Conservation (phyloP, 306 rosid genomes). For the Datisca glomerata region DNA sequence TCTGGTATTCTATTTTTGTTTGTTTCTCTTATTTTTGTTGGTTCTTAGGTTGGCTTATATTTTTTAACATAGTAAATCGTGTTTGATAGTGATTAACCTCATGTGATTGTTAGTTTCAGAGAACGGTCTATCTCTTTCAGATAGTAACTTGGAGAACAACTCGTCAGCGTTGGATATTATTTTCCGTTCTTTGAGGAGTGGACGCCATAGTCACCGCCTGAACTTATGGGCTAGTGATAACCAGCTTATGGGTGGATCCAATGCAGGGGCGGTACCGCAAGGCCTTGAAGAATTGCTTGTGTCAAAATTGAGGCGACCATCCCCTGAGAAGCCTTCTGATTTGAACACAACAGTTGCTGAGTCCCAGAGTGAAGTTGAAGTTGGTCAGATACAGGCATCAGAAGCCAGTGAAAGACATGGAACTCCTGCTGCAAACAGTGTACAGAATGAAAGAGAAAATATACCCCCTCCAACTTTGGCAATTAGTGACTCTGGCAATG, state of each 20-base stretch:
- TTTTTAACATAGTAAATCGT: too few relatives aligned
- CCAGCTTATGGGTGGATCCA: constrained; percentile 71
- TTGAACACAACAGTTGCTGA: constrained; percentile 25
- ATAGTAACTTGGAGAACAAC: constrained; percentile 47
- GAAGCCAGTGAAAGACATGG: constrained; percentile 37
- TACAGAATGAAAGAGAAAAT: constrained; percentile 29
- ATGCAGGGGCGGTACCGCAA: constrained; percentile 48
- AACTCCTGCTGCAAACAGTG: constrained; percentile 37
- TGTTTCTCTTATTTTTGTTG: background rate
- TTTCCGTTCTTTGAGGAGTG: constrained; percentile 80
- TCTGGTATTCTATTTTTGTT: constrained; percentile 30
- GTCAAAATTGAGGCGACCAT: constrained; percentile 71
- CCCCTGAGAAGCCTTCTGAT: constrained; percentile 49
- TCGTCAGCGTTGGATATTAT: constrained; percentile 66
- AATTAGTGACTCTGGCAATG: constrained; percentile 18
- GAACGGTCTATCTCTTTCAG: constrained; percentile 30
- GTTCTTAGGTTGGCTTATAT: too few relatives aligned
- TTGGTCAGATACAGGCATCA: constrained; percentile 32
- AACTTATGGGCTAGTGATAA: constrained; percentile 76
- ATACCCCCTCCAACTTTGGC: constrained; percentile 22
- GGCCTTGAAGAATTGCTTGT: constrained; percentile 90
- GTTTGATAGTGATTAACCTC: too few relatives aligned
- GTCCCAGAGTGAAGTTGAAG: constrained; percentile 34
- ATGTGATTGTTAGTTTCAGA: constrained; percentile 21
- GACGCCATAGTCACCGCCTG: constrained; percentile 87